These are phyloP conservation scores for Aspergillus neotritici DNA, from an alignment of 2,329 filamentous ascomycete species.

Conservation along the genomic window DNA sequence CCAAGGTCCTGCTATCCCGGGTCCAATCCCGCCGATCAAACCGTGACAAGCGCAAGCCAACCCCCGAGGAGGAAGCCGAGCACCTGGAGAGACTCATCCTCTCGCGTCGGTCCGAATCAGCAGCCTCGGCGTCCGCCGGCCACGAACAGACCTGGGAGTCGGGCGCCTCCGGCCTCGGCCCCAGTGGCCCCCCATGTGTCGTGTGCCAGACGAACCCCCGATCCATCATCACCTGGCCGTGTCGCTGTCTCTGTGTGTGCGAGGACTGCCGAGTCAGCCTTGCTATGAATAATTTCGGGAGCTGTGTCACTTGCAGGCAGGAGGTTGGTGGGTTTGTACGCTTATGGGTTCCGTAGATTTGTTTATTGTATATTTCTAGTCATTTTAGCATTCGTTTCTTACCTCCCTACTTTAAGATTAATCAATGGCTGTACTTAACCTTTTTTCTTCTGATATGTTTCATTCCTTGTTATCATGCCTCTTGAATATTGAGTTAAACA, in stretches of 20 bases:
- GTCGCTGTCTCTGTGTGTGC: conserved; percentile 86
- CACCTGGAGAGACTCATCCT: conserved; percentile 57
- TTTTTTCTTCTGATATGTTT: no score
- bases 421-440: no score
- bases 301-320: conserved; percentile 87
- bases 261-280: conserved; percentile 91
- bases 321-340: conserved; percentile 85
- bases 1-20: conserved; percentile 58
- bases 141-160: conserved; percentile 54
- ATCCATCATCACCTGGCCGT: conserved; percentile 93
- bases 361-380: background rate
- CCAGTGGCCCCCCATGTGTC: conserved; percentile 76
- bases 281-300: conserved; percentile 95
- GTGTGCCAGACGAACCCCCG: conserved; percentile 84
- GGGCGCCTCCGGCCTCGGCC: conserved; percentile 68
- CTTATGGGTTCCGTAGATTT: conserved; percentile 69
- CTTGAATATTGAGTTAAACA: no score
- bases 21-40: conserved; percentile 26
- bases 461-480: no score
- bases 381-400: background rate
- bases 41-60: conserved; percentile 29
- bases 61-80: conserved; percentile 51
- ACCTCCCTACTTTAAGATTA: no score
- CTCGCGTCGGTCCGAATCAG: conserved; percentile 40
- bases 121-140: conserved; percentile 7